Base-by-base conservation (phyloP, 352 stramenopile species). In the Pseudoperonospora humuli region DNA sequence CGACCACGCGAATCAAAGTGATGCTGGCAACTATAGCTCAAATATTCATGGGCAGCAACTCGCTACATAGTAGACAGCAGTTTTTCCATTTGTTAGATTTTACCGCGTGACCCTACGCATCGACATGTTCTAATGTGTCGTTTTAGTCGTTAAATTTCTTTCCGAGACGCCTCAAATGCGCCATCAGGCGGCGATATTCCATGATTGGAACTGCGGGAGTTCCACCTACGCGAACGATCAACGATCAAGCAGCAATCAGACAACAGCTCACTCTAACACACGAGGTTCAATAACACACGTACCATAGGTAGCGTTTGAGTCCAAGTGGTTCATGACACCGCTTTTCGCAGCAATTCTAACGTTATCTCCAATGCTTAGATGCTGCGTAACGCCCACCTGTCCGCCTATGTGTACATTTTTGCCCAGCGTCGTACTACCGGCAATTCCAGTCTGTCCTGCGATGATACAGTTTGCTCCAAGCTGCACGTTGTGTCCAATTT, bases 401-500 rank as follows among this genome's bases (percentile, higher is more conserved):
- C 82, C 82, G 14, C 82, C 82, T 27, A 91, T 69, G 39, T 86
- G 56, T 20, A 92, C 82, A 29, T 84, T 83, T 14, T 66, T 62
- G 14, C 82, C 75, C 18, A 93, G 33, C 5, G 73, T 88, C 15
- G 77, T 88, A 46, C 82, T 93, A 19, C 79, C 79, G 0, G 79
- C 82, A 49, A 93, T 93, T 13, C 79, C 82, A 0, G 75, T 84
- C 44, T 93, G 79, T 7, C 77, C 82, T 2, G 77, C 77, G 26
- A 93, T 70, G 21, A 92, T 71, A 50, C 82, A 91, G 8, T 67
- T 67, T 3, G 34, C 31, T 25, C 79, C 82, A 34, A 93, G 62
- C 31, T 90, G 71, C 9, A 92, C 80, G 26, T 93, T 93, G 63
- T 93, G 82, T 2, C 79, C 82, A 38, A 92, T 81, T 61, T 92